phyloP scores from a whole-genome alignment of 441 rosid species.

The Corymbia citriodora region DNA sequence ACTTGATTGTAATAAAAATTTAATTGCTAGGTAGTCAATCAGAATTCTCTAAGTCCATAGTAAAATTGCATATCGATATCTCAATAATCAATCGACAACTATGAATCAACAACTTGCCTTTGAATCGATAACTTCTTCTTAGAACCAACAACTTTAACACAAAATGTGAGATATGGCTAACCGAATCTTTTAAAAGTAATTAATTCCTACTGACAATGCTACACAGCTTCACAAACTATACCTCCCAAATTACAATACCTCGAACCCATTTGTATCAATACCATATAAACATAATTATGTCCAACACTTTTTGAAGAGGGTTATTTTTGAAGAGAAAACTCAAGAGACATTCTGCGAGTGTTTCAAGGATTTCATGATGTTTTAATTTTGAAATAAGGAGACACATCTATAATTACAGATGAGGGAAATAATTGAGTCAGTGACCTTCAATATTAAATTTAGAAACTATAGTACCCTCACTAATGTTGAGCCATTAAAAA shows the following conservation, averaged over 20 bases:
- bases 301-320: background rate
- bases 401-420: too few species aligned
- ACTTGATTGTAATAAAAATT: too few species aligned
- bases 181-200: too few species aligned
- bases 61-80: background rate
- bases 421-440: background rate
- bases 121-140: background rate
- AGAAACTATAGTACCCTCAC: background rate
- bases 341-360: too few species aligned
- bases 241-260: rapidly evolving
- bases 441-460: background rate
- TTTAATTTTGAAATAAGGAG: background rate
- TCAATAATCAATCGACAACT: background rate
- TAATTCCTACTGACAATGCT: rapidly evolving
- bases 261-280: background rate
- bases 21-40: background rate
- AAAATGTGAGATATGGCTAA: background rate
- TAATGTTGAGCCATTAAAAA: background rate
- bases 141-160: background rate
- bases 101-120: background rate
- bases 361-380: background rate
- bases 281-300: too few species aligned
- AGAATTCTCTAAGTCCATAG: background rate
- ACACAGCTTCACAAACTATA: background rate
- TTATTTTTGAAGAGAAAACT: too few species aligned